These are phyloP conservation scores for Vitis riparia DNA, from an alignment of 164 flowering plant species.

Conservation along the genomic window DNA sequence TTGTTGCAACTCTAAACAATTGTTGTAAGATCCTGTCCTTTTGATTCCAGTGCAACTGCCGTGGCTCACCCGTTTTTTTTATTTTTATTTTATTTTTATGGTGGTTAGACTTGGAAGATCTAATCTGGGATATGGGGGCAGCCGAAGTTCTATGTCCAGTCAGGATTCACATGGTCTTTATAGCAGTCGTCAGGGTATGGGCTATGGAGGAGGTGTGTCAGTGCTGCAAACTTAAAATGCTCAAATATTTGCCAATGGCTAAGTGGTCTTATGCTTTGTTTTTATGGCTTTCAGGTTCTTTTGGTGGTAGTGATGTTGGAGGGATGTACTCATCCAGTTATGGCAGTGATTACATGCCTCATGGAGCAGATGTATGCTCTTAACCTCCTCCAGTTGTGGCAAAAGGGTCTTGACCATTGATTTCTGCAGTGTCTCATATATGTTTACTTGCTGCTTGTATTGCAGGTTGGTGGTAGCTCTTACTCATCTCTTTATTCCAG, in stretches of 20 bases:
- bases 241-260: background rate
- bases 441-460: background rate
- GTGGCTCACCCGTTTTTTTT: background rate
- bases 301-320: conserved; percentile 62
- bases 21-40: background rate
- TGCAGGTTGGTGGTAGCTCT: conserved; percentile 78
- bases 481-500: conserved; percentile 84
- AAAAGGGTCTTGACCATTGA: background rate
- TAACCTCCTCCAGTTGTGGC: background rate
- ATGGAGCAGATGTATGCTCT: conserved; percentile 71
- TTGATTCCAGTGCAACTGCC: background rate
- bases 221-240: background rate
- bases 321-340: conserved; percentile 83
- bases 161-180: conserved; percentile 77
- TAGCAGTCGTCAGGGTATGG: conserved; percentile 75
- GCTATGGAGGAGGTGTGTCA: conserved; percentile 67
- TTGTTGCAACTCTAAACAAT: background rate
- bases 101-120: conserved; percentile 73
- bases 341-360: conserved; percentile 72
- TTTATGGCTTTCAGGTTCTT: conserved; percentile 57
- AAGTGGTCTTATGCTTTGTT: background rate
- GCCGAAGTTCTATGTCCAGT: conserved; percentile 67
- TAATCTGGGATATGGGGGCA: conserved; percentile 58
- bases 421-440: background rate
- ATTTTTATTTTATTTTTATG: background rate